phyloP scores from a whole-genome alignment of 148 eudicot genomes.

The Drosera capensis region DNA sequence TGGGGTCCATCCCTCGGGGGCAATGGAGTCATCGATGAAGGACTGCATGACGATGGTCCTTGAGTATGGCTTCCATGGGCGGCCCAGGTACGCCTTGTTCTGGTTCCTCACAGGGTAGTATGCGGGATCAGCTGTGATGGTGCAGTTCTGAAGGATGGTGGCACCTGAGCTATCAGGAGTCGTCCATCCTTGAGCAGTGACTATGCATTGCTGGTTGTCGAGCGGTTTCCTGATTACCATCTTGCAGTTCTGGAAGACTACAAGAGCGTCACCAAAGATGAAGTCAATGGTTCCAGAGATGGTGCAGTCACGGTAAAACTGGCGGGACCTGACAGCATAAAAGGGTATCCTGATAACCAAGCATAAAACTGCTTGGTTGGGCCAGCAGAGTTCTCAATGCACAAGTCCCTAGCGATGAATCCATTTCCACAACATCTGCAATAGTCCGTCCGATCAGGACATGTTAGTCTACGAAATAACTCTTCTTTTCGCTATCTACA shows the following conservation, averaged over 20 bases:
- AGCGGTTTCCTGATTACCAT: conserved; percentile 32
- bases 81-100: conserved; percentile 29
- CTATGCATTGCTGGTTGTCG: conserved; percentile 26
- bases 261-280: conserved; percentile 51
- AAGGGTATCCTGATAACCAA: conserved; percentile 31
- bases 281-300: conserved; percentile 54
- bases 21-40: conserved; percentile 22
- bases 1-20: conserved; percentile 39
- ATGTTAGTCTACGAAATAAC: no score
- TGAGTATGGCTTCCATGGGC: conserved; percentile 47
- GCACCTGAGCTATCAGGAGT: conserved; percentile 21
- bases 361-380: conserved; percentile 17
- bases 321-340: conserved; percentile 34
- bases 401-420: conserved; percentile 30
- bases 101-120: conserved; percentile 6
- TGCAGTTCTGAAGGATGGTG: conserved; percentile 36
- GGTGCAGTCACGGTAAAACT: conserved; percentile 49
- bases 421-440: conserved; percentile 12
- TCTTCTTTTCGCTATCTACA: no score
- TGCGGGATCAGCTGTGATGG: conserved; percentile 16
- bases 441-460: no score
- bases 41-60: conserved; percentile 34
- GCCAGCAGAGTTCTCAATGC: conserved; percentile 37
- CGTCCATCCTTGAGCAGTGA: conserved; percentile 50
- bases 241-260: conserved; percentile 50